Conservation (phyloP, 805 yeast genomes). For the Saturnispora zaruensis region DNA sequence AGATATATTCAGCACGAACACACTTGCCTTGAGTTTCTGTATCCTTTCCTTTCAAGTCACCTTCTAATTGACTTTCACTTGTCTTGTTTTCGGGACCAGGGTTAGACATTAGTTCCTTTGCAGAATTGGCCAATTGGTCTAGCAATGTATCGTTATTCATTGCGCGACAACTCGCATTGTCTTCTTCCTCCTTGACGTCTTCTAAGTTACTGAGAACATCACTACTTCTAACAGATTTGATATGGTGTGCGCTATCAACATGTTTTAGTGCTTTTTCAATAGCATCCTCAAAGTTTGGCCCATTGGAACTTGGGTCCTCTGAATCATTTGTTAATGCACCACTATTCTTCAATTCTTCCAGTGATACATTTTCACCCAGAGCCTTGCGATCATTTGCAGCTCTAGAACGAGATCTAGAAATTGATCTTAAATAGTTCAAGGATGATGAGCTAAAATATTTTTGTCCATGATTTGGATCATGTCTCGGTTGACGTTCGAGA, state of each 20-base stretch:
- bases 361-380: conserved; percentile 22
- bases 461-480: conserved; percentile 28
- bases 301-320: conserved; percentile 42
- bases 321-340: conserved; percentile 41
- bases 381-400: conserved; percentile 30
- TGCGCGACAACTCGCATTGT: conserved; percentile 14
- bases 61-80: conserved; percentile 1
- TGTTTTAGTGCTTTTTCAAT: conserved; percentile 37
- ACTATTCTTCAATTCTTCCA: conserved; percentile 41
- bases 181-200: conserved; percentile 14
- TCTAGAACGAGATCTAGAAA: conserved; percentile 57
- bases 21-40: background rate
- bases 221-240: conserved; percentile 15
- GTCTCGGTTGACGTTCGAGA: conserved; percentile 33
- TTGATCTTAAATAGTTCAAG: conserved; percentile 51
- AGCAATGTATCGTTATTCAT: conserved; percentile 9
- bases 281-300: conserved; percentile 42
- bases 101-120: conserved; percentile 12
- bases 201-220: conserved; percentile 17
- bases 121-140: conserved; percentile 14
- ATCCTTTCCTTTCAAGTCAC: background rate
- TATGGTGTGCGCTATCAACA: conserved; percentile 21
- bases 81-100: conserved; percentile 19
- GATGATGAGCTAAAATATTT: conserved; percentile 30
- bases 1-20: background rate